phyloP scores from a whole-genome alignment of 2,329 filamentous ascomycete genomes.

The Daldinia sp. region DNA sequence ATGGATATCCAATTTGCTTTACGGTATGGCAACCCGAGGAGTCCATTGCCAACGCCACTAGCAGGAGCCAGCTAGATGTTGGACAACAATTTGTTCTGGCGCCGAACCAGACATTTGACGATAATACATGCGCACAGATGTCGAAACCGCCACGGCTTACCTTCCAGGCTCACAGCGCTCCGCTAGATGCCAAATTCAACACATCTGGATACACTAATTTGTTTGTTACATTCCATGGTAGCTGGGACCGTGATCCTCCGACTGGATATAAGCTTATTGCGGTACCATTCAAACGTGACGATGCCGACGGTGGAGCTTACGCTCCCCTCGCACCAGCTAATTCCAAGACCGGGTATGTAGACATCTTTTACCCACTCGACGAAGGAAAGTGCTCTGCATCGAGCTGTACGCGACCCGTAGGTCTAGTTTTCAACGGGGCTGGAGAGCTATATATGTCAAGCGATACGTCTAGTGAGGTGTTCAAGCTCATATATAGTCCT shows the following conservation, averaged over 20 bases:
- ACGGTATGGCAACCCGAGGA: constrained; percentile 51
- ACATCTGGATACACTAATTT: constrained; percentile 59
- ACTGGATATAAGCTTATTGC: constrained; percentile 50
- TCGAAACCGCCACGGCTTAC: constrained; percentile 56
- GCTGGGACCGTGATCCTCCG: constrained; percentile 54
- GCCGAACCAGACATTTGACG: constrained; percentile 41
- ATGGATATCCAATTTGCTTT: constrained; percentile 65
- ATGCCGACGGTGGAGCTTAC: constrained; percentile 36
- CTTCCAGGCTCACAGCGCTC: constrained; percentile 66
- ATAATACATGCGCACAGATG: constrained; percentile 35
- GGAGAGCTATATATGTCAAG: constrained; percentile 62
- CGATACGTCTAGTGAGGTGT: constrained; percentile 61
- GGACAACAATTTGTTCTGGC: constrained; percentile 47
- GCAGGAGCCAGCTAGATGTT: constrained; percentile 41
- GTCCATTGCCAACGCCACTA: constrained; percentile 42
- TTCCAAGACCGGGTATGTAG: constrained; percentile 54
- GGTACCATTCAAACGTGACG: constrained; percentile 48
- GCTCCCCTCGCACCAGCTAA: constrained; percentile 42
- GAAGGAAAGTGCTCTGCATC: constrained; percentile 54
- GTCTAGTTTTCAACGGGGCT: constrained; percentile 51
- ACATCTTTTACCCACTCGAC: constrained; percentile 59
- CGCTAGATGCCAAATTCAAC: constrained; percentile 70
- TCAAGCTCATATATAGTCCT: constrained; percentile 31
- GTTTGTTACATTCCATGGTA: constrained; percentile 70
- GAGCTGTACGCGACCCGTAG: constrained; percentile 61